Base-by-base conservation (phyloP, 257 asterid genomes). In the Nicotiana sylvestris region DNA sequence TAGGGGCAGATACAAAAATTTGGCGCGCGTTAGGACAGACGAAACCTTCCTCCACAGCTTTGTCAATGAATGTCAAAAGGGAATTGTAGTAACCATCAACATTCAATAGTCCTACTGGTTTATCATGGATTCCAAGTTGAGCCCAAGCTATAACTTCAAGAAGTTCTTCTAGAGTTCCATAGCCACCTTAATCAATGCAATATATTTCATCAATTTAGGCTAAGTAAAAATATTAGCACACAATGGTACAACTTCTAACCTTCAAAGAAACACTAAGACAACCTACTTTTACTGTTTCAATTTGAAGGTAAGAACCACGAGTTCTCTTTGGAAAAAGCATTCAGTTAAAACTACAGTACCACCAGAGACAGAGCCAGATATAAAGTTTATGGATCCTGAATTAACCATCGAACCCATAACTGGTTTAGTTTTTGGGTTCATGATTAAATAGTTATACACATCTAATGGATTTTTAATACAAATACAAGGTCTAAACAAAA, bases 121-220 rank as follows among this genome's bases (percentile, higher is more conserved):
- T 87, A 27, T 87, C 87, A 72, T 87, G 90, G 81, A 87, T 87
- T 30, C 90, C 88, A 4, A 87, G 90, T 85, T 87, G 90, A 46
- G 90, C 88, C 90, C 90, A 87, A 32, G 90, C 79, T 21, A 85
- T 85, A 2, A 87, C 90, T 83, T 87, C 90, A 77, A 87, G 87
- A 17, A 87, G 87, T 76, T 87, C 90, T 67, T 87, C 90, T 16
- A 87, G 80, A 25, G 90, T 87, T 76, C 90, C 90, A 83, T 87
- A 87, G 6, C 90, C 90, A 78, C 90, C 90, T 86, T 69, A 21
- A 32, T n/a, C 6, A 37, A 13, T 9, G 51, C 51, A 43, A 8
- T 43, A 43, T 43, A 8, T 8, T 43, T 8, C 51, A 43, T 43
- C 8, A 43, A 43, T 43, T 39, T 39, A 6, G 9, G 46, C 46